These are phyloP conservation scores for Pseudonitzschia multistriata DNA, from an alignment of 108 stramenopile species.

Conservation along the genomic window DNA sequence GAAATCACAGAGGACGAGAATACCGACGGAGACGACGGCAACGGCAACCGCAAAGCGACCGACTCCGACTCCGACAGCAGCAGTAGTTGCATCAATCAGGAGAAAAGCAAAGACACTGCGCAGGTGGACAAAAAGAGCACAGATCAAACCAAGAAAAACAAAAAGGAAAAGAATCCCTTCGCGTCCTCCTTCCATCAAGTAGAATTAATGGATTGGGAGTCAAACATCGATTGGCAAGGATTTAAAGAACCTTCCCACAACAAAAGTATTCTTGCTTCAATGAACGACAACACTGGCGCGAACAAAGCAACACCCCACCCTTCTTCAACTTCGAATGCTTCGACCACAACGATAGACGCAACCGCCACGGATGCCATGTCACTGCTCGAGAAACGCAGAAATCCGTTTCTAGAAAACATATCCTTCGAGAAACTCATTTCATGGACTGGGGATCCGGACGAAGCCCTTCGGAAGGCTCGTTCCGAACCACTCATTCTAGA, in stretches of 20 bases:
- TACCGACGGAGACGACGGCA: no score
- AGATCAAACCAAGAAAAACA: neutral
- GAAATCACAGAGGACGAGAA: constrained; percentile 18
- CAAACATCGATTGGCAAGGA: constrained; percentile 78
- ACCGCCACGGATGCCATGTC: constrained; percentile 17
- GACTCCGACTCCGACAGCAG: neutral
- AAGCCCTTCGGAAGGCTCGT: constrained; percentile 36
- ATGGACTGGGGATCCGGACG: constrained; percentile 65
- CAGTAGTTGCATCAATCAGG: neutral
- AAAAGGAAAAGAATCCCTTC: constrained; percentile 18
- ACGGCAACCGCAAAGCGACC: neutral
- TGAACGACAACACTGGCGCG: neutral
- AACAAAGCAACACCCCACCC: neutral
- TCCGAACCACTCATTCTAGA: constrained; percentile 75
- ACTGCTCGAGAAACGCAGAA: constrained; percentile 47
- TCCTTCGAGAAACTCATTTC: constrained; percentile 59
- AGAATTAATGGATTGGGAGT: constrained; percentile 81
- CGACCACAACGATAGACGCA: constrained; percentile 2
- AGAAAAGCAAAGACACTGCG: neutral
- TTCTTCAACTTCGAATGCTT: neutral
- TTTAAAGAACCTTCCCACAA: constrained; percentile 27
- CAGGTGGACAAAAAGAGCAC: neutral
- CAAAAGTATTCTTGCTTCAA: constrained; percentile 11
- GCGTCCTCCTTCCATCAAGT: constrained; percentile 65
- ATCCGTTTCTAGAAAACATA: constrained; percentile 76